These are phyloP conservation scores for Scedosporium aurantiacum DNA, from an alignment of 2,329 filamentous ascomycete genomes.

Conservation along the genomic window DNA sequence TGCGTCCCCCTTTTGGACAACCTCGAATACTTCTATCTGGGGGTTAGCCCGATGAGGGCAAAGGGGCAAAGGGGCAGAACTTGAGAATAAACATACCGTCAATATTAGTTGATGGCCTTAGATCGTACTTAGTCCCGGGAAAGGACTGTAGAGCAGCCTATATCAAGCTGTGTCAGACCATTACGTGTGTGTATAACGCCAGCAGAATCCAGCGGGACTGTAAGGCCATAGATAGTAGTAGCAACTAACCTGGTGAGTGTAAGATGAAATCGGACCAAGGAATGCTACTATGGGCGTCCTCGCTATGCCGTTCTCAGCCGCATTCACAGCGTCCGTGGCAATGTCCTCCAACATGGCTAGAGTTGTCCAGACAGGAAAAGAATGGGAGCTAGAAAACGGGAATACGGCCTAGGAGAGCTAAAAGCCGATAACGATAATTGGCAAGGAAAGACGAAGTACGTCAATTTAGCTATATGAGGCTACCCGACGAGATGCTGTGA, in stretches of 20 bases:
- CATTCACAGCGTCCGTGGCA: neutral
- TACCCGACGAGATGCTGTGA: neutral
- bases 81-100: constrained; percentile 23
- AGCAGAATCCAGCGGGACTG: neutral
- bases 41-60: neutral
- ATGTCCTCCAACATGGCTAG: neutral
- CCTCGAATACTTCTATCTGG: constrained; percentile 61
- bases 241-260: constrained; percentile 36
- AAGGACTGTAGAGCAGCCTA: constrained; percentile 39
- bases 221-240: neutral
- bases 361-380: neutral
- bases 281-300: constrained; percentile 31
- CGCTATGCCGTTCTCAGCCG: constrained; percentile 3
- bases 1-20: constrained; percentile 56
- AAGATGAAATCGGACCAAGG: constrained; percentile 37
- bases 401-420: neutral
- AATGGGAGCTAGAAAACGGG: neutral
- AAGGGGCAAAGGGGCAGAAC: neutral
- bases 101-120: constrained; percentile 41
- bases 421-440: neutral
- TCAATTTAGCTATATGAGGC: neutral
- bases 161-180: neutral
- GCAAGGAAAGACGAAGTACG: neutral
- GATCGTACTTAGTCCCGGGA: constrained; percentile 32
- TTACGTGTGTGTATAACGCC: neutral